Evolutionary conservation across 495 filamentous ascomycete species (phyloP).

Genomic region (Xylaria palmicola): DNA sequence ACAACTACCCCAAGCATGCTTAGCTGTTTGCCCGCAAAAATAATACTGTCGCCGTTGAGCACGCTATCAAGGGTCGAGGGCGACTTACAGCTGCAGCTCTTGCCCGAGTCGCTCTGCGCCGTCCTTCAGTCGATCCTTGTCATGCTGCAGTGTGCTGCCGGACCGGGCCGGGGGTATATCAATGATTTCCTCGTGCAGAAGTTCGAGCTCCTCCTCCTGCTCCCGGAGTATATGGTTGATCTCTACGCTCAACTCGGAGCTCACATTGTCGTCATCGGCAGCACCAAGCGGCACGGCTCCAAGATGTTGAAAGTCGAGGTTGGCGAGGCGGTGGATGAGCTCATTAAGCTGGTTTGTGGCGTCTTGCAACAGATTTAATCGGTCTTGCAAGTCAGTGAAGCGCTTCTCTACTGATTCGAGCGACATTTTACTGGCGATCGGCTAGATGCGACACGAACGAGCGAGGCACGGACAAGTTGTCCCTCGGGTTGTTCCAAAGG

Average conservation of each 20-base stretch:
- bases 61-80: conserved; percentile 15
- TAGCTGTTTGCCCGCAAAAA: neutral
- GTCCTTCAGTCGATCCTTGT: conserved; percentile 59
- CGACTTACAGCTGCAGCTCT: conserved; percentile 65
- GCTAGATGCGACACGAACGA: neutral
- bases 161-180: conserved; percentile 53
- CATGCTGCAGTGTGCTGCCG: conserved; percentile 49
- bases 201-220: conserved; percentile 81
- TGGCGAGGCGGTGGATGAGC: conserved; percentile 73
- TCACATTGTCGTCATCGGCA: conserved; percentile 59
- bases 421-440: conserved; percentile 44
- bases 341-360: conserved; percentile 65
- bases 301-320: conserved; percentile 63
- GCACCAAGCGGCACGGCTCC: conserved; percentile 54
- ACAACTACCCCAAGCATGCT: conserved; percentile 47
- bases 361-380: conserved; percentile 67
- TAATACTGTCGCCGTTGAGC: neutral
- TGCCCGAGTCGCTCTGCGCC: conserved; percentile 61
- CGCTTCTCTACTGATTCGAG: conserved; percentile 62
- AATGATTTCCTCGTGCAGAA: conserved; percentile 74
- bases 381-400: conserved; percentile 61
- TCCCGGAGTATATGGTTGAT: conserved; percentile 82
- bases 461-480: neutral
- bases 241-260: conserved; percentile 75
- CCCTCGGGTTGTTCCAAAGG: no score